Conservation (phyloP, 2,329 filamentous ascomycete species). For the Ascochyta rabiei region DNA sequence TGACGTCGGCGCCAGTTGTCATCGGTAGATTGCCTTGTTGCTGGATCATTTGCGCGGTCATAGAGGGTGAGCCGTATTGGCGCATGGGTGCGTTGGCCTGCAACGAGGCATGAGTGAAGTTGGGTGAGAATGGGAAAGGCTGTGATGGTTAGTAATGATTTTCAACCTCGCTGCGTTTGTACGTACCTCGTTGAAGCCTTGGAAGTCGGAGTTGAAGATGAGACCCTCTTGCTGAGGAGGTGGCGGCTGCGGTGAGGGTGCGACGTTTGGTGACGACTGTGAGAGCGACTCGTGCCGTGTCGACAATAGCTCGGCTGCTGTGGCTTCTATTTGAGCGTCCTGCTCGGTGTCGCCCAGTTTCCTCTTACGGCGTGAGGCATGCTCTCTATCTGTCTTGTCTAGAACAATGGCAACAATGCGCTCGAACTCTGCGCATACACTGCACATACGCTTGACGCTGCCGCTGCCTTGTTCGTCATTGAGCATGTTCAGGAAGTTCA, state of each 20-base stretch:
- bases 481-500: constrained; percentile 87
- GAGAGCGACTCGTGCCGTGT: constrained; percentile 37
- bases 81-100: constrained; percentile 34
- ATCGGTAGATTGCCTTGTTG: constrained; percentile 33
- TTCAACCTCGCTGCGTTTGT: not conserved
- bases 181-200: constrained; percentile 47
- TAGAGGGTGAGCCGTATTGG: constrained; percentile 40
- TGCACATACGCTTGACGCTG: constrained; percentile 90
- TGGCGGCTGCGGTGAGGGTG: constrained; percentile 31
- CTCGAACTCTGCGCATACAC: constrained; percentile 94
- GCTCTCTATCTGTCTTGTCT: constrained; percentile 88
- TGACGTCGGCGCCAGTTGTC: constrained; percentile 30
- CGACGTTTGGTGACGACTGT: constrained; percentile 12
- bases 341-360: constrained; percentile 68
- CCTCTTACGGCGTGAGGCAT: constrained; percentile 79
- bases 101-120: constrained; percentile 48
- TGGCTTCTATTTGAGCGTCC: constrained; percentile 47
- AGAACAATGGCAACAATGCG: constrained; percentile 89
- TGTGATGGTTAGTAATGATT: constrained; percentile 25
- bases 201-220: constrained; percentile 46
- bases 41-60: constrained; percentile 41
- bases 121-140: constrained; percentile 49
- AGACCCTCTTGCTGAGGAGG: constrained; percentile 33
- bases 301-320: constrained; percentile 44
- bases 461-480: constrained; percentile 89